A percentile compares a stretch with the other conserved stretches of the same genome.
phyloP scores from a whole-genome alignment of 2,329 filamentous ascomycete species.

The Claviceps humidiphila region DNA sequence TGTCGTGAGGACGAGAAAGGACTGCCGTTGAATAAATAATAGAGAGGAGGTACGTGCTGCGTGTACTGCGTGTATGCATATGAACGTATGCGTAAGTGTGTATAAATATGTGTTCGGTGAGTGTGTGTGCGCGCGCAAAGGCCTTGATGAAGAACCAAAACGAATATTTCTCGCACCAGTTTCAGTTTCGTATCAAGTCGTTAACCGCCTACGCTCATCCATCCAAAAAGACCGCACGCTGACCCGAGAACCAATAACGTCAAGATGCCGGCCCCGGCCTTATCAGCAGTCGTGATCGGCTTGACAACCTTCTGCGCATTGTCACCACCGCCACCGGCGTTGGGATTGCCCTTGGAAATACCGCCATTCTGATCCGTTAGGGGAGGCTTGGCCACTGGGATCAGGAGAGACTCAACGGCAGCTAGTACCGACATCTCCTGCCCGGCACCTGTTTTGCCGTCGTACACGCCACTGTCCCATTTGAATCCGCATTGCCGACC shows the following conservation, averaged over 20 bases:
- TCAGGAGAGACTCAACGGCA: slow-evolving; percentile 39
- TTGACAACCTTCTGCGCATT: slow-evolving; percentile 18
- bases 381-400: slow-evolving; percentile 26
- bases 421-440: slow-evolving; percentile 47
- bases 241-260: slow-evolving; percentile 30
- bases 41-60: too few relatives aligned
- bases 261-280: slow-evolving; percentile 33
- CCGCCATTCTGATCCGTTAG: slow-evolving; percentile 37
- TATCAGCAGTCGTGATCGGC: slow-evolving; percentile 30
- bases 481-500: slow-evolving; percentile 39
- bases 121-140: too few relatives aligned
- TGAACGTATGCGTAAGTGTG: too few relatives aligned
- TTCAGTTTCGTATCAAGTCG: not conserved
- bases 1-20: too few relatives aligned
- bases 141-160: too few relatives aligned
- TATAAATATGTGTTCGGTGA: too few relatives aligned
- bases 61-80: too few relatives aligned
- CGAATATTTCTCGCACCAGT: too few relatives aligned
- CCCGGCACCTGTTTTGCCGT: slow-evolving; percentile 42
- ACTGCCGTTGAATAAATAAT: too few relatives aligned
- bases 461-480: slow-evolving; percentile 38
- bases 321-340: slow-evolving; percentile 26
- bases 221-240: slow-evolving; percentile 28
- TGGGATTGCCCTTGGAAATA: slow-evolving; percentile 31
- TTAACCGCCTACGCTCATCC: slow-evolving; percentile 32